Evolutionary conservation across 495 filamentous ascomycete genomes (phyloP).

Genomic region (Aspergillus nanangensis): DNA sequence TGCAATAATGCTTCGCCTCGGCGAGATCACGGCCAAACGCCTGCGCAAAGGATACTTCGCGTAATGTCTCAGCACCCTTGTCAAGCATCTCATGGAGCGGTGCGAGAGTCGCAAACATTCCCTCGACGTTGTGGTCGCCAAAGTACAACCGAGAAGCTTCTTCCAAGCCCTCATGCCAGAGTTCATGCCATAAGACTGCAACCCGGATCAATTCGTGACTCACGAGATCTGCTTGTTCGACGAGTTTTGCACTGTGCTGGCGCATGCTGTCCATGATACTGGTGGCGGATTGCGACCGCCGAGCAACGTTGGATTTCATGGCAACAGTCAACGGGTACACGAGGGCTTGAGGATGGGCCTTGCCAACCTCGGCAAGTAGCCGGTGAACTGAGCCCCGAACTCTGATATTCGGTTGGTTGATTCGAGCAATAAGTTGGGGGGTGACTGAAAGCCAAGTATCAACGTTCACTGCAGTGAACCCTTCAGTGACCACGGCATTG

Average conservation of each 20-base stretch:
- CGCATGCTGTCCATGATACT: slow-evolving; percentile 98
- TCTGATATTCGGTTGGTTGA: slow-evolving; percentile 85
- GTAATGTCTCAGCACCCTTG: slow-evolving; percentile 81
- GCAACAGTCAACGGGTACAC: slow-evolving; percentile 99
- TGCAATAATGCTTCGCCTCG: slow-evolving; percentile 93
- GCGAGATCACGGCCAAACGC: slow-evolving; percentile 92
- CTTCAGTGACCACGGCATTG: slow-evolving; percentile 79
- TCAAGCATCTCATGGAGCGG: slow-evolving; percentile 91
- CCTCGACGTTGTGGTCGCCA: slow-evolving; percentile 91
- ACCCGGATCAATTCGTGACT: slow-evolving; percentile 94
- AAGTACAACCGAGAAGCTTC: slow-evolving; percentile 92
- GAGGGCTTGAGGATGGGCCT: slow-evolving; percentile 91
- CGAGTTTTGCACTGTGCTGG: slow-evolving; percentile 86
- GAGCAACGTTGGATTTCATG: slow-evolving; percentile 83
- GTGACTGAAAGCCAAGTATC: slow-evolving; percentile 99
- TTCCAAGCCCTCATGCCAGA: slow-evolving; percentile 98
- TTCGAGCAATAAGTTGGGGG: slow-evolving; percentile 92
- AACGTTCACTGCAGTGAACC: slow-evolving; percentile 83
- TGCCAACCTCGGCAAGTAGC: slow-evolving; percentile 84
- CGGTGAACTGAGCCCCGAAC: slow-evolving; percentile 89
- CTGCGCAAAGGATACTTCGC: slow-evolving; percentile 97
- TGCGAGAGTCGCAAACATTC: slow-evolving; percentile 88
- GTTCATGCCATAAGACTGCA: slow-evolving; percentile 95
- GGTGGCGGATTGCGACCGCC: slow-evolving; percentile 76
- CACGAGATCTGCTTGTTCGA: slow-evolving; percentile 91